Base-by-base conservation (phyloP, 371 early-diverging fungal species). In the Choanephora cucurbitarum region DNA sequence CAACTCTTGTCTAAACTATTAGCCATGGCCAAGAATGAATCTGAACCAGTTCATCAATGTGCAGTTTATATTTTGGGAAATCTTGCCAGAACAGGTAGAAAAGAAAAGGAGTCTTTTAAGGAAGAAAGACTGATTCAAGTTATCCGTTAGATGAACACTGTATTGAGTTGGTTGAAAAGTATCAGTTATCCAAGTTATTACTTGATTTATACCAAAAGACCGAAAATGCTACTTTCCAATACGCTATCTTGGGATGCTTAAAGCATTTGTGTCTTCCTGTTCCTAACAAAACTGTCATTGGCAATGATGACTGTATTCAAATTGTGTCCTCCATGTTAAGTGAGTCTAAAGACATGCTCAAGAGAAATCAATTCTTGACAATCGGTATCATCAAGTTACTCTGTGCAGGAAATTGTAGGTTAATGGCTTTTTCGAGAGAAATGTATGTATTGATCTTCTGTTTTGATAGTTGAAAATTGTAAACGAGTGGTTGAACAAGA, bases 321-420 rank as follows among this genome's bases (percentile, higher is more conserved):
- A 61, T 72, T 3, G 56, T 82, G 3, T 54, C 81, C 19, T 77
- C 81, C 8, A 49, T 75, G 14, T 49, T 87, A 14, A 77, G 81
- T 37, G 44, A 69, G 18, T 66, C 72, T 13, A 84, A 85, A 45
- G 83, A 85, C 59, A 79, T 77, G 82, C 79, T 73, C 54, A 81
- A 79, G 45, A 77, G 85, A 37, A 73, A 85, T 37, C 87, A 87
- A 60, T 79, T 81, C 43, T 71, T 80, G 5, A 70, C 77, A 9
- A 73, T 84, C 55, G 84, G 84, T n/a, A 80, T 85, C 11, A 53
- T 87, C 32, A 87, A 87, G 60, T 69, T 84, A 40, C 67, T 87
- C n/a, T 75, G 81, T 46, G 53, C 65, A 15, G 60, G 67, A 24
- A 66, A 80, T 59, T 72, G 82, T 80, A 69, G 49, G 70, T 57